Base-by-base conservation (phyloP, 225 moss, liverwort and hornwort genomes). In the Bryum argenteum region DNA sequence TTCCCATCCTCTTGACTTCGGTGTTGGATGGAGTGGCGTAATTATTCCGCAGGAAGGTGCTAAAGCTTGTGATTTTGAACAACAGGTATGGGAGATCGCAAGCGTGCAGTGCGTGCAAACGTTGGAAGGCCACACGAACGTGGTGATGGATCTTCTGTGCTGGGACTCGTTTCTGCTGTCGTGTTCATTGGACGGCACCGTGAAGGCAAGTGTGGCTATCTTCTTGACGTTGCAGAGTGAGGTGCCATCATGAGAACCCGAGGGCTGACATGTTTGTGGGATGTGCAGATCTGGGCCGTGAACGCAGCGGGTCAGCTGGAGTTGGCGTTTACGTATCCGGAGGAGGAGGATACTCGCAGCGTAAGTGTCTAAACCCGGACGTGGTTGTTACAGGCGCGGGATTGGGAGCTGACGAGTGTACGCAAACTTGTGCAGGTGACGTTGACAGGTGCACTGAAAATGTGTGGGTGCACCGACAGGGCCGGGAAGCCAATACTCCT, bases 131-230 rank as follows among this genome's bases (percentile, higher is more conserved):
- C 94, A 98, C 67, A 63, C 89, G 10, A 85, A 87, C 70, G 94
- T 94, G 14, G 94, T 98, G 40, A 91, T 98, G 98, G 90, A 92
- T 58, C 88, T 98, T 59, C 81, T 98, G 19, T 81, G 90, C 77
- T 98, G 98, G 98, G 98, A 98, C 70, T 89, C 83, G 43, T 98
- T 94, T 69, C 72, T 98, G 57, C 85, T 98, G 41, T 98, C 98
- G 5, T 94, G 92, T 78, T 92, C 92, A 23, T 82, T 98, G 24
- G 98, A 98, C 67, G 98, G 98, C 76, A 94, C 94, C 62, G 85
- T 98, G 40, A 86, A 86, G 84, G 97, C 82, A 42, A 72, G 90
- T 65, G 26, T n/a, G 48, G 77, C 26, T 21, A 11, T 18, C 1
- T 24, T 14, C 8, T 45, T 0, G 22, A 11, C 17, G 28, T 33